These are phyloP conservation scores for Saturnispora gosingensis DNA, from an alignment of 805 yeast genomes.

Conservation along the genomic window DNA sequence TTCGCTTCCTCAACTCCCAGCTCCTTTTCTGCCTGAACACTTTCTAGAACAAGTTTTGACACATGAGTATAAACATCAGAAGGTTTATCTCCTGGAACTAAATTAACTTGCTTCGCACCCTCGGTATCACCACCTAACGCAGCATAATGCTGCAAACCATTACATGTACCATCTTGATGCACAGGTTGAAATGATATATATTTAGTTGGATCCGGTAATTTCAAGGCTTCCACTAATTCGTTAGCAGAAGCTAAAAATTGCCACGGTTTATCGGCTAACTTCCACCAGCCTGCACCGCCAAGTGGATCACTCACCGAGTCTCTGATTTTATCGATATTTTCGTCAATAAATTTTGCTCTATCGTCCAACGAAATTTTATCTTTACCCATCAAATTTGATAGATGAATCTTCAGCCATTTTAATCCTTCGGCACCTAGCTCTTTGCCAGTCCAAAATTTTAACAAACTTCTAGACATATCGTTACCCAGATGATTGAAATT, in stretches of 20 bases:
- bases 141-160: constrained; percentile 80
- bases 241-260: constrained; percentile 64
- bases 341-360: constrained; percentile 50
- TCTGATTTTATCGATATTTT: constrained; percentile 43
- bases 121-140: constrained; percentile 79
- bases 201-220: constrained; percentile 54
- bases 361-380: constrained; percentile 64
- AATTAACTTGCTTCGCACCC: constrained; percentile 74
- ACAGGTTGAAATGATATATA: constrained; percentile 66
- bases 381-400: constrained; percentile 64
- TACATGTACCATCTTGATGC: constrained; percentile 84
- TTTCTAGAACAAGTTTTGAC: constrained; percentile 49
- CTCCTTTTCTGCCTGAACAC: constrained; percentile 45
- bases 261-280: constrained; percentile 73
- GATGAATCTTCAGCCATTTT: constrained; percentile 67
- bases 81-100: constrained; percentile 62
- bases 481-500: constrained; percentile 75
- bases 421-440: constrained; percentile 56
- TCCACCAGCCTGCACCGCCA: constrained; percentile 55
- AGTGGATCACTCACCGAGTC: constrained; percentile 59
- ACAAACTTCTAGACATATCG: constrained; percentile 64
- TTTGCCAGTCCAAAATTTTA: constrained; percentile 71
- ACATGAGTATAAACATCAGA: constrained; percentile 71
- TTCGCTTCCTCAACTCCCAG: constrained; percentile 46
- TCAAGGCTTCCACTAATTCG: constrained; percentile 54